Conservation (phyloP, 106 monocot genomes). For the Dioscorea zingiberensis region DNA sequence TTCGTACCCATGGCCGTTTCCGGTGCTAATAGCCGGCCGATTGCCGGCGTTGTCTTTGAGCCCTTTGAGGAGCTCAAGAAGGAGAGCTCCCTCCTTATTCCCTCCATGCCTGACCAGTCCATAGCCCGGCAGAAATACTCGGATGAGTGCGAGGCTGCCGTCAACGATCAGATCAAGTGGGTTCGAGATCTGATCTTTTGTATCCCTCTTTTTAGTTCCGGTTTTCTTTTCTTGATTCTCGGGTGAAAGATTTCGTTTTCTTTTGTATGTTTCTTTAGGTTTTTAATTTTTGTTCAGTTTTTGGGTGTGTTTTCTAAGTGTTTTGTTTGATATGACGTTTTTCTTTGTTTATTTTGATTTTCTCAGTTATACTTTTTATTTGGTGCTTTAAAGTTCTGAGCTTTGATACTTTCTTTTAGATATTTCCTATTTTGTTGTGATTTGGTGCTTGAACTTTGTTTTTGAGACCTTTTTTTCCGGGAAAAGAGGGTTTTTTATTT, state of each 20-base stretch:
- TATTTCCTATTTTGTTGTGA: background rate
- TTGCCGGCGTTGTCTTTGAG: conserved; percentile 54
- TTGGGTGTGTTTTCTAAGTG: too few relatives aligned
- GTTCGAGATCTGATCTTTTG: background rate
- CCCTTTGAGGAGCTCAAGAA: conserved; percentile 82
- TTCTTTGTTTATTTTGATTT: background rate
- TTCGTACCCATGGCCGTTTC: background rate
- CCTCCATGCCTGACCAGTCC: conserved; percentile 28
- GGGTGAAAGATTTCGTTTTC: too few relatives aligned
- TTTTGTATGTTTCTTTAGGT: too few relatives aligned
- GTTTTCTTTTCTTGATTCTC: too few relatives aligned
- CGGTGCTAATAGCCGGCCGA: background rate
- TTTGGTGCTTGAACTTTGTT: too few relatives aligned
- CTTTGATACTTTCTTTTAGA: background rate
- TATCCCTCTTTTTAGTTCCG: too few relatives aligned
- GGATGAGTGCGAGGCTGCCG: conserved; percentile 70
- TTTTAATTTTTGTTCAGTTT: too few relatives aligned
- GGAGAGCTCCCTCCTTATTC: conserved; percentile 41
- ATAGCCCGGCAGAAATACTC: conserved; percentile 58
- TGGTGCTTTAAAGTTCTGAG: background rate
- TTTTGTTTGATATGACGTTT: too few relatives aligned
- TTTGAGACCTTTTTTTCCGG: too few relatives aligned
- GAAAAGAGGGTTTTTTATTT: too few relatives aligned
- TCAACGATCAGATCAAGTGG: conserved; percentile 94
- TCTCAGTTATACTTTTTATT: background rate